Evolutionary conservation across 805 yeast genomes (phyloP), one percentile per base, ranked within the genome.

Genomic region (Candida ascalaphidarum): DNA sequence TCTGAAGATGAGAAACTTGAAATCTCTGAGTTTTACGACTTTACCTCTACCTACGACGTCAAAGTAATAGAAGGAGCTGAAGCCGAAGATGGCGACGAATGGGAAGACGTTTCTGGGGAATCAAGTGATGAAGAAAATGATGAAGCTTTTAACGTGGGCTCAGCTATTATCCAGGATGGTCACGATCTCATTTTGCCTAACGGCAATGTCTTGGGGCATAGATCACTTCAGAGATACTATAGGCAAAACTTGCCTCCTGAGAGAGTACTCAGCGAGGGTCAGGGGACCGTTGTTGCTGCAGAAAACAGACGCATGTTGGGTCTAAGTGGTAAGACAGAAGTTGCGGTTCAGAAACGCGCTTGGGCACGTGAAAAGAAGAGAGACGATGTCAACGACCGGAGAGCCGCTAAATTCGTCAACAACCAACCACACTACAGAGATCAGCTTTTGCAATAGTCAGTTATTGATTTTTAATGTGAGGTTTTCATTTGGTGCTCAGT

Each of bases 21-120:
- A 45, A 66, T 89, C 24, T 71, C 86, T 0, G 79, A 75, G 22
- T 92, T 80, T 47, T 92, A 92, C 49, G 96, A 89, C 49, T 88
- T 84, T 56, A 62, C 78, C 3, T 67, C 83, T 1, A 64, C 86
- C 2, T 77, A 76, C 43, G 65, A 57, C 8, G 32, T 16, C 1
- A 33, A 23, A 8, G 40, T 22, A 7, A 20, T 27, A 11, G 25
- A 21, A 2, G 34, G 17, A 4, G 30, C 6, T 12, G 26, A n/a
- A 16, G 26, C 19, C 5, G 29, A 23, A 12, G 24, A 27, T 12
- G 21, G 14, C 22, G 39, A 32, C 1, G 45, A 29, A 7, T 60
- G 65, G 65, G 68, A 62, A 37, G 67, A 60, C 33, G 56, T 58
- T n/a, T 48, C 55, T 7, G 58, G 47, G 17, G 27, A 44, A 4